Base-by-base conservation (phyloP, 2,329 filamentous ascomycete genomes). In the Endoconidiophora laricicola region DNA sequence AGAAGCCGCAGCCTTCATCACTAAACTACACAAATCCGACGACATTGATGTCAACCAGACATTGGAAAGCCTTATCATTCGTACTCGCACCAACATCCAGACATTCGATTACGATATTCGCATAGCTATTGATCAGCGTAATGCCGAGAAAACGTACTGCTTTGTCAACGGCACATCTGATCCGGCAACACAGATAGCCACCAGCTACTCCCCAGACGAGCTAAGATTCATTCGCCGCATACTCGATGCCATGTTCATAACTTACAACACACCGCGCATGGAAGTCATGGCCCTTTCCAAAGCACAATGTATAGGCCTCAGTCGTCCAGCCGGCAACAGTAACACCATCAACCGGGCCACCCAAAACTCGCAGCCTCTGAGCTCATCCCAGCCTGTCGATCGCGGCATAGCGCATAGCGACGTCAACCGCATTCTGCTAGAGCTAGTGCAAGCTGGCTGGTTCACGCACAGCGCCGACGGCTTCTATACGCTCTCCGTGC, bases 221-320 rank as follows among this genome's bases (percentile, higher is more conserved):
- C 84, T 96, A 29, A 78, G 83, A 0, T 98, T 86, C 61, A 76
- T 96, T 49, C 91, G 93, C 65, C 74, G 91, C 6, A 63, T 95
- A 2, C 74, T 98, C 1, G 88, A 95, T 62, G 79, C 76, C 57
- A 94, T 98, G 76, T 98, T 96, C 61, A 86, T 93, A 55, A 82
- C 77, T 18, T 79, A 86, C 67, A 96, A 96, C 60, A 86, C 80
- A 0, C 72, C 70, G 6, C 71, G 78, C n/a, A 77, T 79, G 59
- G 90, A 98, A 64, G 75, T 86, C 23, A 81, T 95, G 75, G 87
- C 85, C 3, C 68, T 96, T 3, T 83, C 78, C 10, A 74, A 77
- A 42, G 86, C 86, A 62, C 80, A 94, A 59, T 88, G 88, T 2
- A 69, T 83, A 48, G 80, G 85, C 57, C 66, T 93, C 44, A 69